These are phyloP conservation scores for Gossypium stocksii DNA, from an alignment of 345 rosid genomes.

Conservation along the genomic window DNA sequence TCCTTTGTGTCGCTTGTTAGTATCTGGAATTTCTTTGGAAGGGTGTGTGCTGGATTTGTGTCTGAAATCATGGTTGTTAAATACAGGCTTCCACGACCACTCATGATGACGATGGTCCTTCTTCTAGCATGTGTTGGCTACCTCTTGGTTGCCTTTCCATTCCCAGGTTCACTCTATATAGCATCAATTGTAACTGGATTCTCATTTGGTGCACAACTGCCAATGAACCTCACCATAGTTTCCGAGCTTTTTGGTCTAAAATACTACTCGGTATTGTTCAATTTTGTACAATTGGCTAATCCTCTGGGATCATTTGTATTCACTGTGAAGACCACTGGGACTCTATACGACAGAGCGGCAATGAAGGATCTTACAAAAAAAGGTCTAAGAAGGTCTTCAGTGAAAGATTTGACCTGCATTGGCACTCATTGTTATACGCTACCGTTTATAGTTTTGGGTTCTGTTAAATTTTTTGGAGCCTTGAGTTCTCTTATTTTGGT, in stretches of 20 bases:
- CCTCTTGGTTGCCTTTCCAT: constrained; percentile 69
- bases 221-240: constrained; percentile 64
- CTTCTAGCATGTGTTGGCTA: constrained; percentile 53
- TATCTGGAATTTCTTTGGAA: constrained; percentile 85
- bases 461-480: constrained; percentile 60
- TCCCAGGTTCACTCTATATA: constrained; percentile 59
- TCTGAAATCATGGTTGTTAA: constrained; percentile 53
- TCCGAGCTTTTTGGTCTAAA: constrained; percentile 87
- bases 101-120: constrained; percentile 69
- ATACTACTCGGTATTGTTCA: constrained; percentile 82
- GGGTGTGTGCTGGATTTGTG: constrained; percentile 77
- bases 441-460: constrained; percentile 49
- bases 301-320: constrained; percentile 75
- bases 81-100: constrained; percentile 61
- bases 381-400: constrained; percentile 49
- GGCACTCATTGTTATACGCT: constrained; percentile 56
- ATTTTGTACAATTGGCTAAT: constrained; percentile 71
- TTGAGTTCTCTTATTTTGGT: constrained; percentile 55
- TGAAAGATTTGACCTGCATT: constrained; percentile 61
- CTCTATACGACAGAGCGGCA: constrained; percentile 61
- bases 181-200: constrained; percentile 75
- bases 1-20: constrained; percentile 76
- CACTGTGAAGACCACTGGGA: constrained; percentile 65
- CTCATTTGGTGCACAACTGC: constrained; percentile 73
- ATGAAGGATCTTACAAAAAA: constrained; percentile 39